These are phyloP conservation scores for Lyophyllum decastes DNA, from an alignment of 768 basidiomycete genomes.

Conservation along the genomic window DNA sequence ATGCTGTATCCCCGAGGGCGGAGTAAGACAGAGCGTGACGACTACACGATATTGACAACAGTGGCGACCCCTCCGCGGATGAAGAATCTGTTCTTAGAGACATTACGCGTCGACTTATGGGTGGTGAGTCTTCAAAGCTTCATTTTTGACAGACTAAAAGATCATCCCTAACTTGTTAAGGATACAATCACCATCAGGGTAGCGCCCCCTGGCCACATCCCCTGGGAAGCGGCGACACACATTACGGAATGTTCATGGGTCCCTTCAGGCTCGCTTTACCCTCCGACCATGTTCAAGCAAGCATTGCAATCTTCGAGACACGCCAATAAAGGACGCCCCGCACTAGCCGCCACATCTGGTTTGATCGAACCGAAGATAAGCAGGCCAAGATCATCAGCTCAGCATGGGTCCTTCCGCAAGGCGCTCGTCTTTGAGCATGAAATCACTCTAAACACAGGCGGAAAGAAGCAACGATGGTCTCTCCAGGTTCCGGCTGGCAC, in stretches of 20 bases:
- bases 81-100: conserved; percentile 9
- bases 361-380: not conserved
- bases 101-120: conserved; percentile 17
- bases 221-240: conserved; percentile 12
- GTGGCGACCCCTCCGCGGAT: conserved; percentile 15
- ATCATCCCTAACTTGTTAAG: conserved; percentile 1
- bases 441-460: conserved; percentile 29
- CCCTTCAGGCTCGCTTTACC: conserved; percentile 16
- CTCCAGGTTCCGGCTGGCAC: conserved; percentile 31
- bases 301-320: conserved; percentile 6
- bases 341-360: not conserved
- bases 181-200: conserved; percentile 4
- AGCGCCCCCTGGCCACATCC: conserved; percentile 11
- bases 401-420: conserved; percentile 22
- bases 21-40: conserved; percentile 6
- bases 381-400: conserved; percentile 3
- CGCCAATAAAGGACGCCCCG: not conserved
- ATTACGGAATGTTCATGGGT: conserved; percentile 10
- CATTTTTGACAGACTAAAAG: not conserved
- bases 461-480: conserved; percentile 30
- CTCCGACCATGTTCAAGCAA: conserved; percentile 10
- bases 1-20: conserved; percentile 9
- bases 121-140: conserved; percentile 10
- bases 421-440: conserved; percentile 37
- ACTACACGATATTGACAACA: conserved; percentile 7